These are phyloP conservation scores for Fusarium sp. DNA, from an alignment of 2,329 filamentous ascomycete species.

Conservation along the genomic window DNA sequence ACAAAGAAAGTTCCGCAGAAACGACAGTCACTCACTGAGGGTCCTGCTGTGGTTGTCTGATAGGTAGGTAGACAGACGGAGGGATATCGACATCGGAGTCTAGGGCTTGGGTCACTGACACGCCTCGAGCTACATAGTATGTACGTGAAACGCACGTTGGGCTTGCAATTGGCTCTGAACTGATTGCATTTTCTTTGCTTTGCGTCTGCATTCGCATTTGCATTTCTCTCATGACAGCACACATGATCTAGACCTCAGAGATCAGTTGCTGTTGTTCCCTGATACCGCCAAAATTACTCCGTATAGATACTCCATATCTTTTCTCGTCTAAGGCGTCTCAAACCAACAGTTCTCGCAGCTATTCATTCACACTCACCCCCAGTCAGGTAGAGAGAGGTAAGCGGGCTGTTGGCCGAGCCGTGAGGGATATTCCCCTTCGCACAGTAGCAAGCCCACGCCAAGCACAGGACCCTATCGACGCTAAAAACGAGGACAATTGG, in stretches of 20 bases:
- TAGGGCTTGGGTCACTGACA: conserved; percentile 32
- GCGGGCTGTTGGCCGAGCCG: conserved; percentile 36
- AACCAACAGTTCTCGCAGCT: conserved; percentile 18
- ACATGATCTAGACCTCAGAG: not conserved
- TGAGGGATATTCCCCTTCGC: conserved; percentile 30
- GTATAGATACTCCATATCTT: not conserved
- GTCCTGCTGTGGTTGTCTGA: conserved; percentile 25
- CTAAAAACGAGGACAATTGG: conserved; percentile 38
- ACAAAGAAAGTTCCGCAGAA: conserved; percentile 35
- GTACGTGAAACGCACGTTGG: conserved; percentile 30
- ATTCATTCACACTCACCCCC: not conserved
- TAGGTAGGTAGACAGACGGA: conserved; percentile 8
- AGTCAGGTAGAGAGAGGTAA: not conserved
- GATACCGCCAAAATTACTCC: not conserved
- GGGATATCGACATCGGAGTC: not conserved
- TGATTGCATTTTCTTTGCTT: conserved; percentile 5
- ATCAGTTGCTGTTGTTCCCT: not conserved
- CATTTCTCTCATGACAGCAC: conserved; percentile 14
- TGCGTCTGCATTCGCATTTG: not conserved
- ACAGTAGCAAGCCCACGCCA: conserved; percentile 26
- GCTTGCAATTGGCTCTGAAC: conserved; percentile 21
- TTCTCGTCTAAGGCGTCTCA: conserved; percentile 9
- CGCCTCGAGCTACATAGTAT: conserved; percentile 14
- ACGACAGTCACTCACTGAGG: conserved; percentile 18
- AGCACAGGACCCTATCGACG: conserved; percentile 32